Conservation (phyloP, 371 early-diverging fungal species). For the Parasitella parasitica region DNA sequence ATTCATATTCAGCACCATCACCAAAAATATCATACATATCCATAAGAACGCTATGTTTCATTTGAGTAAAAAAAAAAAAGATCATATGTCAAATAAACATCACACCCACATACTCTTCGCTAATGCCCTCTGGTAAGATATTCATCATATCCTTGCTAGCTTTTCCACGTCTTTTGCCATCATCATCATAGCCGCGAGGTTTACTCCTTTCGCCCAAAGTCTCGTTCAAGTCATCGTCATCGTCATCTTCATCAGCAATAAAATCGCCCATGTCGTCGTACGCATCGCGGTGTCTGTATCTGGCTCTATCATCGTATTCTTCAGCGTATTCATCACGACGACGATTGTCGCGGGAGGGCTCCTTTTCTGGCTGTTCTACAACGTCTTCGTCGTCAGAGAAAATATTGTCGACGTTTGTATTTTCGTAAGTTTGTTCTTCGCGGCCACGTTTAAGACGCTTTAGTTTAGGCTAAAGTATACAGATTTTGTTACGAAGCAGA, state of each 20-base stretch:
- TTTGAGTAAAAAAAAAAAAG: too few relatives aligned
- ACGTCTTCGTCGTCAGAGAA: slow-evolving; percentile 58
- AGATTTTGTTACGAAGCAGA: neutral
- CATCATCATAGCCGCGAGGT: slow-evolving; percentile 28
- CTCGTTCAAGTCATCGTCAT: slow-evolving; percentile 60
- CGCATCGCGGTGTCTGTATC: slow-evolving; percentile 43
- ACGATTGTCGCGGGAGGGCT: slow-evolving; percentile 7
- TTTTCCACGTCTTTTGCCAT: slow-evolving; percentile 36
- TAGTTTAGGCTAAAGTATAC: slow-evolving; percentile 49
- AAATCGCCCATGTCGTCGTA: slow-evolving; percentile 68
- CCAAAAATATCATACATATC: slow-evolving; percentile 91
- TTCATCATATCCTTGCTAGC: slow-evolving; percentile 42
- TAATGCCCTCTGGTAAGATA: slow-evolving; percentile 43
- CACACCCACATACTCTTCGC: slow-evolving; percentile 49
- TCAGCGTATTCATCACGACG: slow-evolving; percentile 53
- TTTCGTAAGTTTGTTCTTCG: slow-evolving; percentile 42
- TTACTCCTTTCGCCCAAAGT: slow-evolving; percentile 64
- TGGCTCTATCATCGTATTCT: slow-evolving; percentile 33
- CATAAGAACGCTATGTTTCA: slow-evolving; percentile 64
- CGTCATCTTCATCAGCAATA: slow-evolving; percentile 67
- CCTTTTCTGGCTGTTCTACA: slow-evolving; percentile 34
- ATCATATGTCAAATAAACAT: neutral
- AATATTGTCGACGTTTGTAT: slow-evolving; percentile 42
- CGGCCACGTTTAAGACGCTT: slow-evolving; percentile 75
- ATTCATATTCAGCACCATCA: slow-evolving; percentile 87